Conservation (phyloP, 225 moss, liverwort and hornwort species). For the Neckera pumila region DNA sequence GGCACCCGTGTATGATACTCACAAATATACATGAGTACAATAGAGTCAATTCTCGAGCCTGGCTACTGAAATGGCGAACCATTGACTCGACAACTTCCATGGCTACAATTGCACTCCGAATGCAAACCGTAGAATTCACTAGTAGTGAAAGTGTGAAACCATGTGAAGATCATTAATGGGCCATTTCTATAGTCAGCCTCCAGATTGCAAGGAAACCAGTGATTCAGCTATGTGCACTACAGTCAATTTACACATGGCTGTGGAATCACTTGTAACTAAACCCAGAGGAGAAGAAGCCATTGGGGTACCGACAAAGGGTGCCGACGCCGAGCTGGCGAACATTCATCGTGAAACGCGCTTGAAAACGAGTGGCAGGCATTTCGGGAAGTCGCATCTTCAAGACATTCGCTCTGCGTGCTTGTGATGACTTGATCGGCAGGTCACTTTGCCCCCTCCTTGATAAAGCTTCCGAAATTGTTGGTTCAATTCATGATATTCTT, state of each 20-base stretch:
- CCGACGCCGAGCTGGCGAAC: not conserved
- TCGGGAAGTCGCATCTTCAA: not conserved
- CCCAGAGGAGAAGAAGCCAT: not conserved
- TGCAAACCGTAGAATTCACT: not conserved
- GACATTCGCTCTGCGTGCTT: not conserved
- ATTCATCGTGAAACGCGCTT: not conserved
- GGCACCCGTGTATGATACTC: not conserved
- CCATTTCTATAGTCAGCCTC: not conserved
- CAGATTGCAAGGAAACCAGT: not conserved
- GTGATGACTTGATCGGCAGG: not conserved
- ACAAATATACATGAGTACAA: not conserved
- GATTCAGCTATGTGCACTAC: not conserved
- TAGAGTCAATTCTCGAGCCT: not conserved
- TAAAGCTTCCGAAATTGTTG: not conserved
- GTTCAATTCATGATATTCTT: not conserved
- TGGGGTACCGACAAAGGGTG: not conserved
- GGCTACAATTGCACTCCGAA: not conserved
- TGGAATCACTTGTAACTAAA: not conserved
- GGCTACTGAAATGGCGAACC: not conserved
- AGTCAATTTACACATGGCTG: not conserved
- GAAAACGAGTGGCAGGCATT: not conserved
- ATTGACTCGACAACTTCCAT: not conserved
- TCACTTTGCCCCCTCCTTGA: not conserved
- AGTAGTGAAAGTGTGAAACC: not conserved
- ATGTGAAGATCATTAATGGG: not conserved